Base-by-base conservation (phyloP, 371 early-diverging fungal genomes). In the Mucor sp. region DNA sequence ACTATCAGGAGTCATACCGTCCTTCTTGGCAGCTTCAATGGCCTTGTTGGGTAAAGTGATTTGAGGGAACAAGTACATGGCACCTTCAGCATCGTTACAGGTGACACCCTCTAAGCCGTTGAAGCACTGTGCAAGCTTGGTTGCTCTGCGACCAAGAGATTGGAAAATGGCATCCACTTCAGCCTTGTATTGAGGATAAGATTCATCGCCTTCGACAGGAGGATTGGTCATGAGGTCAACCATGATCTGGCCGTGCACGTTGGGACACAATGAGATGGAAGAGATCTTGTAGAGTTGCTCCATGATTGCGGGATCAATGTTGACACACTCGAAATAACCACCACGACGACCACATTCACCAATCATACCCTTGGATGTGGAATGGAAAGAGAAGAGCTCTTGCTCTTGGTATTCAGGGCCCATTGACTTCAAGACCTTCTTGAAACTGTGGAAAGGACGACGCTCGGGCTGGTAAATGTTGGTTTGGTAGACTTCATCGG, bases 311-410 rank as follows among this genome's bases (percentile, higher is more conserved):
- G 82, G 72, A 75, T 93, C 92, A 67, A 97, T 86, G 57, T 92
- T 92, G 57, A 88, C 86, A 60, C 93, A 94, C 82, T 98, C 99
- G 85, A 97, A 94, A 83, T 96, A 99, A 4, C 98, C 99, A 65
- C 98, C 99, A 48, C 99, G 94, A 58, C 95, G 92, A 50, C 99
- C 99, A 71, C 99, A 99, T 76, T 99, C 99, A 64, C 99, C 99
- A 68, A 99, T 82, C 95, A 97, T 93, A 55, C 99, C 99, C 82
- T 99, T 99, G 53, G 97, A 96, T 60, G 96, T 90, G 56, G 93
- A 93, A 75, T 99, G 97, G 91, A 96, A 97, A 28, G 96, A 96
- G 74, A 99, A 87, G 48, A 99, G 85, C 80, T 99, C 98, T 47
- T 72, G 73, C 39, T 82, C 72, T 6, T 83, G 72, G 72, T 83